Percentiles rank a stretch among this genome's conserved stretches.
These are phyloP conservation scores for Zea luxurians DNA, from an alignment of 176 grass and related monocot species.

Conservation along the genomic window DNA sequence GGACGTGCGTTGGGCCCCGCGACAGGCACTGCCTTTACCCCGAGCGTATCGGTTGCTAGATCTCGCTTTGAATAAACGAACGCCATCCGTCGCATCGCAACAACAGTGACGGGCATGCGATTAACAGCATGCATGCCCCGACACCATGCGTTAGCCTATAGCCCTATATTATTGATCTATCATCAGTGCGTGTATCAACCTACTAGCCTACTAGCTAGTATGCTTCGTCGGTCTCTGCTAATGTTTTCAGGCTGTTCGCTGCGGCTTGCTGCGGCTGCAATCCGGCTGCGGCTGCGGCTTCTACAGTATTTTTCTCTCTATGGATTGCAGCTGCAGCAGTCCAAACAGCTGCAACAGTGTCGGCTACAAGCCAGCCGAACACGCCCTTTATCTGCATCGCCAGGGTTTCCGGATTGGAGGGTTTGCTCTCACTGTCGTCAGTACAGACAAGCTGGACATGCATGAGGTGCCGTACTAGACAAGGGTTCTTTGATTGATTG, in stretches of 20 bases:
- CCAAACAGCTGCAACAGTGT: too few species aligned
- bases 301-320: too few species aligned
- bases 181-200: too few species aligned
- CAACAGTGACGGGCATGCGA: constrained; percentile 22
- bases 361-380: too few species aligned
- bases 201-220: too few species aligned
- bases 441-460: not conserved
- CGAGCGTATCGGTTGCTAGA: constrained; percentile 40
- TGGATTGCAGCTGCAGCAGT: too few species aligned
- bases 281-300: too few species aligned
- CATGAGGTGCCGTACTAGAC: not conserved
- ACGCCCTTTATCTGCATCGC: not conserved
- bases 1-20: constrained; percentile 12
- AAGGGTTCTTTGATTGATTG: not conserved
- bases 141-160: too few species aligned
- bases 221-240: not conserved
- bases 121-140: not conserved
- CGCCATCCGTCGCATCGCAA: constrained; percentile 28
- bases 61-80: constrained; percentile 49
- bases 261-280: too few species aligned
- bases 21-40: constrained; percentile 41
- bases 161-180: too few species aligned
- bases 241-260: too few species aligned
- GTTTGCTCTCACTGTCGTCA: not conserved
- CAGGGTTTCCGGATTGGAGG: not conserved